A percentile compares a stretch with the other conserved stretches of the same genome.
These are phyloP conservation scores for Pulveroboletus sp. DNA, from an alignment of 768 basidiomycete species.

Conservation along the genomic window DNA sequence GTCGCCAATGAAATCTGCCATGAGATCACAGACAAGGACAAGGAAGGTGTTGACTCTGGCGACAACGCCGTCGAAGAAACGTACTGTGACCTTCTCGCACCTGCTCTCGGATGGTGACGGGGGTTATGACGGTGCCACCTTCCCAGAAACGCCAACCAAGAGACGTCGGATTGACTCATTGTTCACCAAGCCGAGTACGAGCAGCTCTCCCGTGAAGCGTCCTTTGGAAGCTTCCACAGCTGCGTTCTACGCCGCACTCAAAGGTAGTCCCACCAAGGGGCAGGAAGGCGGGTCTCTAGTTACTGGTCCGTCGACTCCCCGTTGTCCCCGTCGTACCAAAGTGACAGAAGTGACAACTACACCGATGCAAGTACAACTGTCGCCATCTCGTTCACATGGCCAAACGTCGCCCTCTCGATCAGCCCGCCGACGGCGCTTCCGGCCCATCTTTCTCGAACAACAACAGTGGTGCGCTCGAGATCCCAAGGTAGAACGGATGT, in stretches of 20 bases:
- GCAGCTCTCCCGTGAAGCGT: slow-evolving; percentile 9
- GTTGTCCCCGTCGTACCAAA: slow-evolving; percentile 6
- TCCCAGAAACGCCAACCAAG: slow-evolving; percentile 42
- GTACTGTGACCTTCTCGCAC: slow-evolving; percentile 15
- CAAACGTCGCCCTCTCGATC: slow-evolving; percentile 9
- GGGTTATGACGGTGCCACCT: slow-evolving; percentile 26
- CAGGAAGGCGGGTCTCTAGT: background rate
- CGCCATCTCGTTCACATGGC: slow-evolving; percentile 17
- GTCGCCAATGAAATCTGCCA: background rate
- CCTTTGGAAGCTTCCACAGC: background rate
- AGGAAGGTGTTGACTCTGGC: background rate
- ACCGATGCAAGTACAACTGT: slow-evolving; percentile 19
- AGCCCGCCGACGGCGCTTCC: slow-evolving; percentile 36
- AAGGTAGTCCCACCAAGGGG: slow-evolving; percentile 4
- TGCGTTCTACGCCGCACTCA: slow-evolving; percentile 20
- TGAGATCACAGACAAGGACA: slow-evolving; percentile 10
- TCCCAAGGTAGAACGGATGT: slow-evolving; percentile 30
- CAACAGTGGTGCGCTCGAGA: slow-evolving; percentile 44
- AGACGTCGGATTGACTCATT: slow-evolving; percentile 31
- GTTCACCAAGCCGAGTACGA: slow-evolving; percentile 11
- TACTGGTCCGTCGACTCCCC: slow-evolving; percentile 24
- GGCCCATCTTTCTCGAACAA: slow-evolving; percentile 47
- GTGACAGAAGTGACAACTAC: background rate
- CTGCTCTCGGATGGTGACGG: slow-evolving; percentile 10
- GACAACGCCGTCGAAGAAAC: slow-evolving; percentile 31